Conservation (phyloP, 2,329 filamentous ascomycete species). For the Aspergillus viridinutans region DNA sequence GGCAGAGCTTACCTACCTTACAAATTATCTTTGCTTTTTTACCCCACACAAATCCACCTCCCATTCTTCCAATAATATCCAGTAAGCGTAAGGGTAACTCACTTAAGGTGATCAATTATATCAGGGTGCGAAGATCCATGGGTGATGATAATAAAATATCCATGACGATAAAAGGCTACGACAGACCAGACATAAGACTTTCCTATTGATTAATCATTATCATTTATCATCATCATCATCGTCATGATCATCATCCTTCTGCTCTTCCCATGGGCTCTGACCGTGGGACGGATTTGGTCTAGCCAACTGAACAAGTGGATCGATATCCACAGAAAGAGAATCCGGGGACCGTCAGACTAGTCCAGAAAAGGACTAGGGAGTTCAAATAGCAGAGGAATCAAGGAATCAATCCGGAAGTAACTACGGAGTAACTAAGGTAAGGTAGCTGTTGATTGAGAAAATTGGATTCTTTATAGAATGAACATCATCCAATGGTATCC, state of each 20-base stretch:
- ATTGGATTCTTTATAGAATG: background rate
- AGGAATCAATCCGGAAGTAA: background rate
- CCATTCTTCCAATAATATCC: too few relatives aligned
- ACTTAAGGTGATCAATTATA: background rate
- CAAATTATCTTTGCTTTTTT: background rate
- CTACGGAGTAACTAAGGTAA: background rate
- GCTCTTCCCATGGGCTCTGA: conserved; percentile 15
- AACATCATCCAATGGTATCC: background rate
- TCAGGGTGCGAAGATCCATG: background rate
- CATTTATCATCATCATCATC: background rate
- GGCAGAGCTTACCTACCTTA: background rate
- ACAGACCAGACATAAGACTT: background rate
- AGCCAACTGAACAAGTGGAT: background rate
- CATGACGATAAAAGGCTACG: background rate
- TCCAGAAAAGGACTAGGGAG: background rate
- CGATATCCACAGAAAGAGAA: background rate
- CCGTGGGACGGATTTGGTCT: conserved; percentile 19
- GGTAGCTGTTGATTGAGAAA: background rate
- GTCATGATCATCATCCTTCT: conserved; percentile 11
- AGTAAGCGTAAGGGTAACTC: too few relatives aligned
- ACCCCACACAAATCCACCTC: background rate
- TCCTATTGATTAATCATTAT: background rate
- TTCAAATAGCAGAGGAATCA: background rate
- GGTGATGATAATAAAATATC: background rate
- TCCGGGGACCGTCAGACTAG: background rate